Percentiles rank a stretch among this genome's conserved stretches.
Conservation (phyloP, 2,329 filamentous ascomycete genomes). For the Magnaporthiopsis poae region DNA sequence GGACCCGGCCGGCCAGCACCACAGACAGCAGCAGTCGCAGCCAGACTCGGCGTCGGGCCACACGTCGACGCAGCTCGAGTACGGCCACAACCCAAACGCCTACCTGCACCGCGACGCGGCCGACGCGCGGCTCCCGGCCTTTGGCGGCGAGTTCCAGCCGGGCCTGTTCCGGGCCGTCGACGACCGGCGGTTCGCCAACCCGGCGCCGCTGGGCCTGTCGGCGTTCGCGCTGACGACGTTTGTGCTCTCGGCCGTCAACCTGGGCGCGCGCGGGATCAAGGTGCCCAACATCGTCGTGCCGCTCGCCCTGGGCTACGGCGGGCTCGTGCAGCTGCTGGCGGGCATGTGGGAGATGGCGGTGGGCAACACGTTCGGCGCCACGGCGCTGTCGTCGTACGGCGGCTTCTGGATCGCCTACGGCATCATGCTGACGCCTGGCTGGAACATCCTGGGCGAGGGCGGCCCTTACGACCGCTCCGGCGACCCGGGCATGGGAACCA, state of each 20-base stretch:
- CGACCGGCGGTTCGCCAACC: slow-evolving; percentile 66
- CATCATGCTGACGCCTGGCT: slow-evolving; percentile 60
- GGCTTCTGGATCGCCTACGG: slow-evolving; percentile 75
- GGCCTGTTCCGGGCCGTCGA: slow-evolving; percentile 50
- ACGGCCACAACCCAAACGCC: slow-evolving; percentile 31
- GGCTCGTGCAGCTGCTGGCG: slow-evolving; percentile 66
- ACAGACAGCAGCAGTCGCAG: slow-evolving; percentile 2
- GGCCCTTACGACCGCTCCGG: slow-evolving; percentile 32
- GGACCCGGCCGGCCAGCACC: slow-evolving; percentile 5
- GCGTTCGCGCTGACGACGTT: slow-evolving; percentile 80
- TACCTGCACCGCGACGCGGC: slow-evolving; percentile 21
- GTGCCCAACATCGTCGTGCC: slow-evolving; percentile 58
- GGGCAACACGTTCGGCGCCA: slow-evolving; percentile 81
- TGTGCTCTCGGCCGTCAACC: slow-evolving; percentile 65
- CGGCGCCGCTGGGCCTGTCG: slow-evolving; percentile 64
- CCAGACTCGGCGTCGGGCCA: slow-evolving; percentile 13
- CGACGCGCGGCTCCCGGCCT: slow-evolving; percentile 42
- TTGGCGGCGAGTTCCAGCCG: slow-evolving; percentile 65
- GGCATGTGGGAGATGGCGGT: slow-evolving; percentile 89
- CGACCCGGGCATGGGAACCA: slow-evolving; percentile 37
- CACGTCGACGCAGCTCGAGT: slow-evolving; percentile 18
- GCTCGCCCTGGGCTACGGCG: slow-evolving; percentile 65
- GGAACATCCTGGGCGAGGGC: slow-evolving; percentile 42
- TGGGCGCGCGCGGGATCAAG: slow-evolving; percentile 50
- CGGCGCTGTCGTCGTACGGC: slow-evolving; percentile 70